phyloP scores from a whole-genome alignment of 805 yeast genomes.

The Scheffersomyces ergatensis region DNA sequence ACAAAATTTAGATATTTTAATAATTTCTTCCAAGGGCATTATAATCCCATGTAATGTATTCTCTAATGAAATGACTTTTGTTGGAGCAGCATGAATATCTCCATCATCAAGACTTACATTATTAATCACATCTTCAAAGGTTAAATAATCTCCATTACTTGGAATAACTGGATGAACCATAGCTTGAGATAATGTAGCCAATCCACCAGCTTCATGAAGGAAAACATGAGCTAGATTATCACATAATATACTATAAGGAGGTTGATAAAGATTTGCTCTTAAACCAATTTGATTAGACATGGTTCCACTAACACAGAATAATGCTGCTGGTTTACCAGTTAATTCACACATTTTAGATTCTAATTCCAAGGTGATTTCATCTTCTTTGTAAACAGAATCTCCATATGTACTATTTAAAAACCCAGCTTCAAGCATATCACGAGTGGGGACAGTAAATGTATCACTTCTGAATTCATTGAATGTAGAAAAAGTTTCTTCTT shows the following conservation, averaged over 20 bases:
- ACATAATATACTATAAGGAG: constrained; percentile 40
- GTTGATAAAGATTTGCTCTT: constrained; percentile 37
- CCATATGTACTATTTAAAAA: constrained; percentile 29
- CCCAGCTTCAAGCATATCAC: constrained; percentile 60
- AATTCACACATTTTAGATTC: constrained; percentile 32
- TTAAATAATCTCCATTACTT: constrained; percentile 30
- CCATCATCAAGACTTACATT: constrained; percentile 42
- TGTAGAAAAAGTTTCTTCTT: constrained; percentile 18
- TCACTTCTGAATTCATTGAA: constrained; percentile 52
- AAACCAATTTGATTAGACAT: constrained; percentile 41
- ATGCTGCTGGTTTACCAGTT: constrained; percentile 39
- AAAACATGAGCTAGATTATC: constrained; percentile 37
- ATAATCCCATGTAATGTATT: constrained; percentile 44
- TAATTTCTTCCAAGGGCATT: constrained; percentile 38
- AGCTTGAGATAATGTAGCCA: constrained; percentile 42
- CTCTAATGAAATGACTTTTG: constrained; percentile 42
- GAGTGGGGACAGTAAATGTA: constrained; percentile 88
- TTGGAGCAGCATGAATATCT: constrained; percentile 44
- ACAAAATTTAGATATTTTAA: constrained; percentile 33
- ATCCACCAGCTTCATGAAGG: constrained; percentile 41
- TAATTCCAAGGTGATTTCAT: constrained; percentile 28
- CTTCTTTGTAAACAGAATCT: constrained; percentile 44
- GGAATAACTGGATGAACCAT: constrained; percentile 39
- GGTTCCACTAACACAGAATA: constrained; percentile 42
- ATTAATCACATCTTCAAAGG: constrained; percentile 34